Conservation (phyloP, 2,329 filamentous ascomycete genomes). For the Biscogniauxia mediterranea region DNA sequence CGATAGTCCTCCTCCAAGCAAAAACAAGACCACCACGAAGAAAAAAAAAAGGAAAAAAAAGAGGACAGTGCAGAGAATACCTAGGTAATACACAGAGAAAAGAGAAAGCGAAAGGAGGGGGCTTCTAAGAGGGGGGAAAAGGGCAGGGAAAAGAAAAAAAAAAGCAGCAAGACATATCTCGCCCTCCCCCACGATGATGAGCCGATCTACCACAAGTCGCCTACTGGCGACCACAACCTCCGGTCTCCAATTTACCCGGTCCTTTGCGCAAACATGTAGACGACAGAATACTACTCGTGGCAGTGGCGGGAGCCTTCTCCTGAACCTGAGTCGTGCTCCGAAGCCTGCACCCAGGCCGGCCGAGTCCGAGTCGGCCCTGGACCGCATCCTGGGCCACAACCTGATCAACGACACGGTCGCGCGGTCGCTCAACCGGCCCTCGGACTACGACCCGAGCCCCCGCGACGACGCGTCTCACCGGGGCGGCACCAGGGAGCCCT, state of each 20-base stretch:
- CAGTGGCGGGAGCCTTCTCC: conserved; percentile 16
- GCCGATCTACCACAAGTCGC: conserved; percentile 42
- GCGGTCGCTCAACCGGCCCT: conserved; percentile 13
- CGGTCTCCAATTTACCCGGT: conserved; percentile 27
- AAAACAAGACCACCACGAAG: too few relatives aligned
- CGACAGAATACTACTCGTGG: conserved; percentile 27
- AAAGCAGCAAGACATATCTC: too few relatives aligned
- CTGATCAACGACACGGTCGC: not conserved
- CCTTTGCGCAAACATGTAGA: conserved; percentile 41
- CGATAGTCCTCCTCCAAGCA: too few relatives aligned
- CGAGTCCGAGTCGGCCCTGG: not conserved
- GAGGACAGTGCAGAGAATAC: not conserved
- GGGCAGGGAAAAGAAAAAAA: not conserved
- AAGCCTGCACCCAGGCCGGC: not conserved
- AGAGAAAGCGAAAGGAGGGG: not conserved
- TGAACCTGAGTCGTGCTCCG: conserved; percentile 8
- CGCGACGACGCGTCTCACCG: conserved; percentile 19
- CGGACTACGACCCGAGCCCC: not conserved
- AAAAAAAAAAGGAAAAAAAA: not conserved
- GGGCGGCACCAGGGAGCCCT: conserved; percentile 55
- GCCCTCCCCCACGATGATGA: conserved; percentile 38
- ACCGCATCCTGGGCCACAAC: not conserved
- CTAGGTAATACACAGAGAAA: not conserved
- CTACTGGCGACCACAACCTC: conserved; percentile 41
- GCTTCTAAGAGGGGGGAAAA: not conserved